phyloP scores from a whole-genome alignment of 306 rosid species.

The Dalbergia cultrata region DNA sequence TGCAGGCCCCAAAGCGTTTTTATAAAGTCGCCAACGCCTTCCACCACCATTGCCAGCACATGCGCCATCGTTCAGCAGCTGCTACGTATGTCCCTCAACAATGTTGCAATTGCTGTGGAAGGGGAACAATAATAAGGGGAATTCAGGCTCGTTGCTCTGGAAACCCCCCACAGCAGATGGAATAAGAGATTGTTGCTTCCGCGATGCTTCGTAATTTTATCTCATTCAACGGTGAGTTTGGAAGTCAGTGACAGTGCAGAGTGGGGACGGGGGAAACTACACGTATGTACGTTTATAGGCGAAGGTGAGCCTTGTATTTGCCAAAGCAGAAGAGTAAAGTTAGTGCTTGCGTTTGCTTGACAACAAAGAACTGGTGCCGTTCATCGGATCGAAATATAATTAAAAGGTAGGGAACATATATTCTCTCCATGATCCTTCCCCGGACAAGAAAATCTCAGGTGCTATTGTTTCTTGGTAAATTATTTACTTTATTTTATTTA shows the following conservation, averaged over 20 bases:
- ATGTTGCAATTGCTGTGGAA: constrained; percentile 1
- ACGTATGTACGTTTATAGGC: not conserved
- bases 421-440: no score
- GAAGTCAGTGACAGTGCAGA: not conserved
- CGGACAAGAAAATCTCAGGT: no score
- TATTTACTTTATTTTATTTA: no score
- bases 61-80: constrained; percentile 48
- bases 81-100: not conserved
- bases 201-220: constrained; percentile 49
- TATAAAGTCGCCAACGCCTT: constrained; percentile 53
- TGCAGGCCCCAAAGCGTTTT: constrained; percentile 72
- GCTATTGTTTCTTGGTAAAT: no score
- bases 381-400: not conserved
- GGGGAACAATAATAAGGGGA: not conserved
- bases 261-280: constrained; percentile 26
- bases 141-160: not conserved
- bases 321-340: constrained; percentile 26
- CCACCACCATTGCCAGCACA: constrained; percentile 52
- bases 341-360: constrained; percentile 25
- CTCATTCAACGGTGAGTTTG: constrained; percentile 7
- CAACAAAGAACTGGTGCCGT: not conserved
- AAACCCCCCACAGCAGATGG: constrained; percentile 13
- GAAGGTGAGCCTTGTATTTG: not conserved
- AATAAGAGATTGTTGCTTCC: constrained; percentile 56
- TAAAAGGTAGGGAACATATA: no score